Evolutionary conservation across 129 eudicot genomes (phyloP), one percentile per base, ranked within the genome.

Genomic region (Tanacetum coccineum): DNA sequence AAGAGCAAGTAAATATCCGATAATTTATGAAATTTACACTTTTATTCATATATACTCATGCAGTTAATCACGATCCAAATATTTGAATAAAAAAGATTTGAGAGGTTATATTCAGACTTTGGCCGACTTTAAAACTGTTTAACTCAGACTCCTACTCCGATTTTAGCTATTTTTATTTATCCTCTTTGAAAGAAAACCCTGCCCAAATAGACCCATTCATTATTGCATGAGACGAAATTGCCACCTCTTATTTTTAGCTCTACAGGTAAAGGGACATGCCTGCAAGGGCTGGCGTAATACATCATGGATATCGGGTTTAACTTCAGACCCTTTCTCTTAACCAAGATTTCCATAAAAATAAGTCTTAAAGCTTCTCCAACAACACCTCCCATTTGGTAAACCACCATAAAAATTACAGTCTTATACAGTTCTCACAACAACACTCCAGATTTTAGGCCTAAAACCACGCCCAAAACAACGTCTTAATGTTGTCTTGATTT

Each of bases 311-410:
- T 74, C 19, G 99, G 99, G 59, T 89, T 94, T 32, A 94, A 72
- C 71, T 87, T 89, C 55, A 87, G 66, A 9, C 99, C 99, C 82
- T 94, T 94, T 69, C 92, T 67, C 79, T 87, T 89, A 32, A 94
- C 95, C 11, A 94, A 80, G 69, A 94, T 94, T 79, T 94, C 99
- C 99, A 89, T 86, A 68, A 94, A 94, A 40, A 94, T 94, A 46
- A 89, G 95, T 73, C 97, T 84, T 69, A 94, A 70, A 70, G 97
- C 96, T 83, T 94, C 99, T 52, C 95, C 96, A 70, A 94, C 88
- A 48, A 94, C 96, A 60, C 99, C 97, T 54, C 97, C 99, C 97
- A 94, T 89, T 81, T 94, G 99, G 81, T 89, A 94, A 78, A 94
- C 92, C 19, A 94, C 97, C n/a, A n/a, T n/a, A n/a, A n/a, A n/a